A percentile compares a stretch with the other conserved stretches of the same genome.
phyloP scores from a whole-genome alignment of 257 asterid genomes.

The Solanum neorickii region DNA sequence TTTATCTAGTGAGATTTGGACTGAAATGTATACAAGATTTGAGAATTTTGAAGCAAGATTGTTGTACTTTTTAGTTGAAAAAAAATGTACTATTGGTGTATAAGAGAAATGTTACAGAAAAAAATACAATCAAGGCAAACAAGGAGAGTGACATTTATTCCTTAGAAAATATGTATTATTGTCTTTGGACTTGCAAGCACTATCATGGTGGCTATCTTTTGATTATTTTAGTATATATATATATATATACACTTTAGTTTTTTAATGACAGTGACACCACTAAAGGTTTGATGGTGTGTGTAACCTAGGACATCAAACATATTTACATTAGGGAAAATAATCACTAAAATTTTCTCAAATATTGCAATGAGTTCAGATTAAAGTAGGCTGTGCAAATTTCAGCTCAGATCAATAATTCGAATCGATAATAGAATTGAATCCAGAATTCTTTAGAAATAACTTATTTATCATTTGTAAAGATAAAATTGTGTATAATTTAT shows the following conservation, averaged over 20 bases:
- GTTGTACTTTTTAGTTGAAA: not conserved
- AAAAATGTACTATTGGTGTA: not conserved
- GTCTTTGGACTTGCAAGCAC: not conserved
- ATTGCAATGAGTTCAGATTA: too few relatives aligned
- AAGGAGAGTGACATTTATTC: not conserved
- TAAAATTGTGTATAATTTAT: accelerated
- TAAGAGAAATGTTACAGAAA: not conserved
- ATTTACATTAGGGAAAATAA: too few relatives aligned
- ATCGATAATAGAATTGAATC: too few relatives aligned
- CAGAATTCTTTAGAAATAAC: accelerated
- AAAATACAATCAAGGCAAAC: not conserved
- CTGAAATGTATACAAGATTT: not conserved
- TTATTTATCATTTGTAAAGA: too few relatives aligned
- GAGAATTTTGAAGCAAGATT: not conserved
- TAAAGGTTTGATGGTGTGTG: too few relatives aligned
- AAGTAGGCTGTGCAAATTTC: too few relatives aligned
- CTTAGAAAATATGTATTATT: not conserved
- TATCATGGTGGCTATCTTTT: not conserved
- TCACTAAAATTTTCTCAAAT: too few relatives aligned
- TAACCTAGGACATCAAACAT: too few relatives aligned
- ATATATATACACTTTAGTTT: not conserved
- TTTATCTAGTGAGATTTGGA: not conserved
- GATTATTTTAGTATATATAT: not conserved
- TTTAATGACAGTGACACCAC: not conserved
- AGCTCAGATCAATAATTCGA: too few relatives aligned